phyloP scores from a whole-genome alignment of 148 eudicot species.

The Rhododendron vialii region DNA sequence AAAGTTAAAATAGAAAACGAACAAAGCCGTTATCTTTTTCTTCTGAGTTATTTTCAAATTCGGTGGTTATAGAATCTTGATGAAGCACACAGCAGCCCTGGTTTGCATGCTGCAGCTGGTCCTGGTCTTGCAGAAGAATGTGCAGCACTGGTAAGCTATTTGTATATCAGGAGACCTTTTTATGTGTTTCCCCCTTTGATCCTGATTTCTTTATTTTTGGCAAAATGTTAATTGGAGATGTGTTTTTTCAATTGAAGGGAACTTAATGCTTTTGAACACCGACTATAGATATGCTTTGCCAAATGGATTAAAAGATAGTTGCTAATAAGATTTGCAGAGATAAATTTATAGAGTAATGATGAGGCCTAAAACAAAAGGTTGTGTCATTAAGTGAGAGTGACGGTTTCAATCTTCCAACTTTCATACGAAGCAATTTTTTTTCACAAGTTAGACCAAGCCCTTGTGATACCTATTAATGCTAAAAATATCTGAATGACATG shows the following conservation, averaged over 20 bases:
- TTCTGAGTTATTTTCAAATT: conserved; percentile 5
- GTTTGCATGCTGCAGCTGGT: conserved; percentile 97
- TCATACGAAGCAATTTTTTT: neutral
- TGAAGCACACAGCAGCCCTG: conserved; percentile 97
- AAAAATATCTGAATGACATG: conserved; percentile 1
- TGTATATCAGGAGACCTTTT: neutral
- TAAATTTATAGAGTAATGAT: neutral
- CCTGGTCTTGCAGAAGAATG: conserved; percentile 98
- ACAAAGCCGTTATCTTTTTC: neutral
- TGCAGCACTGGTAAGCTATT: conserved; percentile 66
- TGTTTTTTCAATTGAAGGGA: neutral
- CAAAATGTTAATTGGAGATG: neutral
- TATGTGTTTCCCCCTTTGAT: neutral
- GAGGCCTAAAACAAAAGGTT: neutral
- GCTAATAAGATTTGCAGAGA: neutral
- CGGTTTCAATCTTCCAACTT: neutral
- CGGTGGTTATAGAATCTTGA: conserved; percentile 66
- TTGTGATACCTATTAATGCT: neutral
- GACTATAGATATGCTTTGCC: neutral
- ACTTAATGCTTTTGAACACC: neutral
- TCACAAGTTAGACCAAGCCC: neutral
- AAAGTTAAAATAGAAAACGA: too few species aligned
- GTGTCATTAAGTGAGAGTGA: neutral
- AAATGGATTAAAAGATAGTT: neutral
- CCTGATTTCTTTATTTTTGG: neutral